Evolutionary conservation across 2,329 filamentous ascomycete genomes (phyloP).

Genomic region (Bisporella sp.): DNA sequence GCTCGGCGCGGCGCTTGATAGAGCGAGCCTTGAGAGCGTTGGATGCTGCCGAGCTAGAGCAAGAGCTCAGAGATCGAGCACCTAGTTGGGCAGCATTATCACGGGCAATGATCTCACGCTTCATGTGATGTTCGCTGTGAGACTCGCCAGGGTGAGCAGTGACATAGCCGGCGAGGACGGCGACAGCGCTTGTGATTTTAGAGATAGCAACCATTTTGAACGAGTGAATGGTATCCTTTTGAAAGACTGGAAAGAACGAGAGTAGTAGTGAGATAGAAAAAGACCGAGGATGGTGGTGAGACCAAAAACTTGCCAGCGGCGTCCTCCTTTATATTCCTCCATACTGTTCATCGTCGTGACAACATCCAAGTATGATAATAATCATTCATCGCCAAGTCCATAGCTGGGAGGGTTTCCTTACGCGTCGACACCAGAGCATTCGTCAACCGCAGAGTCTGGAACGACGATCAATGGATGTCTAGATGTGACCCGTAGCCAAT

Average conservation of each 20-base stretch:
- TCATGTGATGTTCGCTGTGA: slow-evolving; percentile 12
- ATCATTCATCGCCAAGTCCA: too few species aligned
- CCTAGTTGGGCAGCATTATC: slow-evolving; percentile 15
- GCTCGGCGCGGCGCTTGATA: slow-evolving; percentile 25
- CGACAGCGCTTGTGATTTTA: slow-evolving; percentile 14
- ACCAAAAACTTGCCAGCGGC: slow-evolving; percentile 14
- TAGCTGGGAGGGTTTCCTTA: too few species aligned
- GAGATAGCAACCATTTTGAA: slow-evolving; percentile 15
- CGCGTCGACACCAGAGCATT: too few species aligned
- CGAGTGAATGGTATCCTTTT: background rate
- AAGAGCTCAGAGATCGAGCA: slow-evolving; percentile 27
- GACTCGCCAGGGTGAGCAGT: slow-evolving; percentile 18
- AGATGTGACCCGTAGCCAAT: too few species aligned
- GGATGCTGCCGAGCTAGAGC: slow-evolving; percentile 29
- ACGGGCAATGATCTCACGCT: slow-evolving; percentile 16
- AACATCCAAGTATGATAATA: too few species aligned
- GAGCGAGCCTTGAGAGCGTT: slow-evolving; percentile 29
- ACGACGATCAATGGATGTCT: too few species aligned
- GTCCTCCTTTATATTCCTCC: too few species aligned
- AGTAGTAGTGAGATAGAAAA: background rate
- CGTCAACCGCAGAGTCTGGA: too few species aligned
- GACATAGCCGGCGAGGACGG: slow-evolving; percentile 11
- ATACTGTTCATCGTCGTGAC: too few species aligned
- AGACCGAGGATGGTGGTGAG: slow-evolving; percentile 8
- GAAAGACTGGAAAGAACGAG: background rate